Base-by-base conservation (phyloP, 208 protist genomes). In the Leishmania braziliensis region DNA sequence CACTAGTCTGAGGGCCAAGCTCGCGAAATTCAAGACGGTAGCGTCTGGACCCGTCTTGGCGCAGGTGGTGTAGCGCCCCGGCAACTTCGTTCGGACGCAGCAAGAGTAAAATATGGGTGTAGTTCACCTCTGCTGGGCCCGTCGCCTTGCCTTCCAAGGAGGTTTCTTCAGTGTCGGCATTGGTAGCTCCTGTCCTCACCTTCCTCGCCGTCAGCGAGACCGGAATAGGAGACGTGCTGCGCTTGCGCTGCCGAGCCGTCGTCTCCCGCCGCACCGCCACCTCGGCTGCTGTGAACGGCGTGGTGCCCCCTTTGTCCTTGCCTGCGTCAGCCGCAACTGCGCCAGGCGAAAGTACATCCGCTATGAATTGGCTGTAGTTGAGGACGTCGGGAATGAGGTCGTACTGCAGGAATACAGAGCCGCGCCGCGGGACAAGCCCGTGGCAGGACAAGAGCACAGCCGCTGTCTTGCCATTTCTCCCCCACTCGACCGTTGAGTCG, bases 281-380 rank as follows among this genome's bases (percentile, higher is more conserved):
- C 50, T 48, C 65, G n/a, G 33, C 63, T 39, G 71, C 63, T 26
- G n/a, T 10, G 50, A 50, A 75, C n/a, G 71, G 18, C 2, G 29
- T 29, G 36, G 20, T 39, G 48, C 78, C 23, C 54, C 14, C 51
- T 23, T 33, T 70, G 66, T 66, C 46, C 70, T 39, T 56, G 20
- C 60, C 9, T 65, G 8, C 50, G 70, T 51, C 46, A 0, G 50
- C 39, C 20, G 68, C 76, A 14, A 26, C 70, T 5, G 88, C 83
- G 0, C 73, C 79, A 0, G 84, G 89, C 3, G 87, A 89, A 18
- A 96, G 78, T 14, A 87, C 77, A 46, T 93, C 84, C 29, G 85
- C 84, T 3, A 95, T 73, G 79, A 96, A 96, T 73, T 89, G 84
- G n/a, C 56, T 46, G 83, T 91, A 94, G 82, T 96, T 92, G 20